Evolutionary conservation across 148 eudicot genomes (phyloP).

Genomic region (Fallopia convolvulus): DNA sequence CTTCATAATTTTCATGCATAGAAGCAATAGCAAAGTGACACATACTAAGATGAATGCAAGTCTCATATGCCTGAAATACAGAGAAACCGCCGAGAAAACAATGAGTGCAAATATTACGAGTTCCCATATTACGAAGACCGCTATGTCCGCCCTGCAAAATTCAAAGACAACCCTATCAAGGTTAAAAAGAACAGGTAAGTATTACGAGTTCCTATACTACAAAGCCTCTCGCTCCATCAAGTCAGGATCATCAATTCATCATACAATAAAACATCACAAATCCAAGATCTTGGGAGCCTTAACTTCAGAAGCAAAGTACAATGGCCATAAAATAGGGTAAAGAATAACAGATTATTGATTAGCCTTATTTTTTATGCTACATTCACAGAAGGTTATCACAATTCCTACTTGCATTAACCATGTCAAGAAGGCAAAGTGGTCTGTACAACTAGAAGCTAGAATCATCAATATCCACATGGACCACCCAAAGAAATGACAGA

Average conservation of each 20-base stretch:
- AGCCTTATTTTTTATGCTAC: background rate
- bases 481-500: background rate
- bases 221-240: background rate
- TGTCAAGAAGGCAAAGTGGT: background rate
- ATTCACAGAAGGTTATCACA: background rate
- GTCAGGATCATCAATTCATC: background rate
- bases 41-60: slow-evolving; percentile 72
- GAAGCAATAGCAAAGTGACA: slow-evolving; percentile 55
- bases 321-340: background rate
- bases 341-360: background rate
- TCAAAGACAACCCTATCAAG: slow-evolving; percentile 12
- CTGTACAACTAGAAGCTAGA: background rate
- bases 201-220: too few species aligned
- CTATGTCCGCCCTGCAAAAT: slow-evolving; percentile 84
- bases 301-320: background rate
- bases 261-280: background rate
- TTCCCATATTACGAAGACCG: slow-evolving; percentile 90
- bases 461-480: background rate
- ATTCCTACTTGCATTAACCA: background rate
- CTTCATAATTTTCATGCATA: slow-evolving; percentile 88
- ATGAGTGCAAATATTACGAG: slow-evolving; percentile 78
- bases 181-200: background rate
- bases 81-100: slow-evolving; percentile 86
- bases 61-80: slow-evolving; percentile 75
- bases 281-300: background rate